These are phyloP conservation scores for Ambrosia hybrid DNA, from an alignment of 140 eudicot genomes.

Conservation along the genomic window DNA sequence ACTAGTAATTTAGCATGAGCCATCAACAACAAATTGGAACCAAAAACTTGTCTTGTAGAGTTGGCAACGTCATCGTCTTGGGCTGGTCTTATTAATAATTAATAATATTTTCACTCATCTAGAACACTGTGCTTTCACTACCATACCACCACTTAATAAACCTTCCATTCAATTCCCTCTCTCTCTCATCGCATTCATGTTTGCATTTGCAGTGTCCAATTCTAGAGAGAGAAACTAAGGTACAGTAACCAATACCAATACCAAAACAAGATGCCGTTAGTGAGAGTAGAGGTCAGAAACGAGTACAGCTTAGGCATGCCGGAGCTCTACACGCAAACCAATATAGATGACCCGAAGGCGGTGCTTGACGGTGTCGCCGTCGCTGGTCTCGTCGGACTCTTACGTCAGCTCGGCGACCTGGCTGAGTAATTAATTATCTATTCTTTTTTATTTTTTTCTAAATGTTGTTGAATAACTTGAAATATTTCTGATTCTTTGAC, in stretches of 20 bases:
- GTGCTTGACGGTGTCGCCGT: slow-evolving; percentile 91
- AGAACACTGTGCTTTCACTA: slow-evolving; percentile 6
- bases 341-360: slow-evolving; percentile 83
- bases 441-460: no score
- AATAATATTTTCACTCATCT: no score
- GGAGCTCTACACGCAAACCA: slow-evolving; percentile 63
- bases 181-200: slow-evolving; percentile 34
- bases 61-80: slow-evolving; percentile 58
- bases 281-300: slow-evolving; percentile 72
- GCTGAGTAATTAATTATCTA: slow-evolving; percentile 62
- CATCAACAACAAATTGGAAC: slow-evolving; percentile 41
- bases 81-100: slow-evolving; percentile 11
- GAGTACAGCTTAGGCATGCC: slow-evolving; percentile 78
- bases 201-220: not conserved
- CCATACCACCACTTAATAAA: slow-evolving; percentile 3
- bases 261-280: slow-evolving; percentile 59
- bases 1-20: slow-evolving; percentile 16
- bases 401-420: slow-evolving; percentile 97
- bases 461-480: no score
- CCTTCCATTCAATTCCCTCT: slow-evolving; percentile 41
- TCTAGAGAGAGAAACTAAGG: slow-evolving; percentile 24
- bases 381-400: slow-evolving; percentile 91
- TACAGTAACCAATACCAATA: not conserved
- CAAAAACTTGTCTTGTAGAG: slow-evolving; percentile 65
- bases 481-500: no score